Conservation (phyloP, 2,329 filamentous ascomycete species). For the Xylariaceae sp. region DNA sequence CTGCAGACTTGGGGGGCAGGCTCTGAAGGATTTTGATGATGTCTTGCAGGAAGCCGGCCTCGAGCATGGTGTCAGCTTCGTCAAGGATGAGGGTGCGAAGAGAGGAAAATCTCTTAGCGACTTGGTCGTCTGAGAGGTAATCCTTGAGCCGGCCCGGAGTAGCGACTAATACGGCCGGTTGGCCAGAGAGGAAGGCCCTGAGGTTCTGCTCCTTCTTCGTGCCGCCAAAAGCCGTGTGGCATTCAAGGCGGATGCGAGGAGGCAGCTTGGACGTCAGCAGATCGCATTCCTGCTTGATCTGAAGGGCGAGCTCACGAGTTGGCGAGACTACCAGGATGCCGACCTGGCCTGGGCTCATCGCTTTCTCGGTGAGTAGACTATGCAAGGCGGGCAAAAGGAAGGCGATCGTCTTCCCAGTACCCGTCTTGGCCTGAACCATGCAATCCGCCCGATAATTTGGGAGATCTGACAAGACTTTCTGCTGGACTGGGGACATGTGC, state of each 20-base stretch:
- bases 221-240: constrained; percentile 72
- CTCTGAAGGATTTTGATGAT: constrained; percentile 69
- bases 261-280: constrained; percentile 64
- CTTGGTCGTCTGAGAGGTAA: constrained; percentile 64
- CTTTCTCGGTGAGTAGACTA: constrained; percentile 51
- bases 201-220: constrained; percentile 67
- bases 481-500: constrained; percentile 49
- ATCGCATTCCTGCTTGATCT: constrained; percentile 64
- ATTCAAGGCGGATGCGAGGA: too few relatives aligned
- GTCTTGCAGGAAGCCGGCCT: constrained; percentile 76
- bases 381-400: constrained; percentile 81
- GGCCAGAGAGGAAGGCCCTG: constrained; percentile 61
- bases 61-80: constrained; percentile 73
- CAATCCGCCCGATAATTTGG: constrained; percentile 40
- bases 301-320: constrained; percentile 62
- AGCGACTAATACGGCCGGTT: constrained; percentile 73
- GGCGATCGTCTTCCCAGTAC: constrained; percentile 79
- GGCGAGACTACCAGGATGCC: constrained; percentile 61
- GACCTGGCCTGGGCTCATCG: constrained; percentile 31
- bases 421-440: constrained; percentile 78
- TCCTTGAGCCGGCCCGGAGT: constrained; percentile 75
- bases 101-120: constrained; percentile 56
- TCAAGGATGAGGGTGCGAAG: constrained; percentile 77
- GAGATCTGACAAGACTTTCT: constrained; percentile 41
- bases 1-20: constrained; percentile 53